Base-by-base conservation (phyloP, 768 basidiomycete species). In the Mycena latifolia region DNA sequence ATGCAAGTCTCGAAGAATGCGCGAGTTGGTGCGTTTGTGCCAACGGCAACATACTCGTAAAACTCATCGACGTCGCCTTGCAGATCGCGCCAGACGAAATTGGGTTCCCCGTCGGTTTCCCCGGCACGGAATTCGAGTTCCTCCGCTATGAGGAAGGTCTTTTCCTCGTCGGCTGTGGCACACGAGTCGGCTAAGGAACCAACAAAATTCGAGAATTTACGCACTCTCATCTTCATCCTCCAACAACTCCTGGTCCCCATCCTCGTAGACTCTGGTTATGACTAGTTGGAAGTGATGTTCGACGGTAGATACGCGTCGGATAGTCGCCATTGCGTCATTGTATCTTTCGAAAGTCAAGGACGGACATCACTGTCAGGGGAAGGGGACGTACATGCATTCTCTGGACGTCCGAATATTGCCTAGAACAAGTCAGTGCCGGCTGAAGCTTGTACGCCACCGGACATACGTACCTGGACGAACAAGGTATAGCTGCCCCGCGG, bases 201-300 rank as follows among this genome's bases (percentile, higher is more conserved):
- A 56, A 33, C 20, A 24, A 24, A 65, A 48, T 51, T 27, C 11
- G 20, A 53, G 66, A n/a, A 54, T 35, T 31, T 25, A 80, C 88
- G 71, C 69, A 92, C 92, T 92, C 81, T 93, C 92, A 63, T 95
- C 95, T 77, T 97, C 95, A 71, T 98, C 97, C 73, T 98, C 96
- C 20, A 98, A 80, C 45, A 98, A 77, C 73, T 97, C 93, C 77
- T 97, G 95, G 75, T 99, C 96, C 3, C 95, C 98, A 67, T 99
- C 97, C 71, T 99, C 95, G 74, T 94, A 99, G 1, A 98, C 96
- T 65, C 96, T 85, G n/a, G 96, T 98, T 58, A 98, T 90, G 12
- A 98, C 96, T 12, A 99, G 86, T 76, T 98, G 93, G 75, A 91
- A 94, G 78, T 88, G 90, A 84, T 89, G 93, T 69, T 87, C 93